A percentile compares a stretch with the other conserved stretches of the same genome.
phyloP scores from a whole-genome alignment of 2,329 filamentous ascomycete genomes.

The Chaetothyriales sp. region DNA sequence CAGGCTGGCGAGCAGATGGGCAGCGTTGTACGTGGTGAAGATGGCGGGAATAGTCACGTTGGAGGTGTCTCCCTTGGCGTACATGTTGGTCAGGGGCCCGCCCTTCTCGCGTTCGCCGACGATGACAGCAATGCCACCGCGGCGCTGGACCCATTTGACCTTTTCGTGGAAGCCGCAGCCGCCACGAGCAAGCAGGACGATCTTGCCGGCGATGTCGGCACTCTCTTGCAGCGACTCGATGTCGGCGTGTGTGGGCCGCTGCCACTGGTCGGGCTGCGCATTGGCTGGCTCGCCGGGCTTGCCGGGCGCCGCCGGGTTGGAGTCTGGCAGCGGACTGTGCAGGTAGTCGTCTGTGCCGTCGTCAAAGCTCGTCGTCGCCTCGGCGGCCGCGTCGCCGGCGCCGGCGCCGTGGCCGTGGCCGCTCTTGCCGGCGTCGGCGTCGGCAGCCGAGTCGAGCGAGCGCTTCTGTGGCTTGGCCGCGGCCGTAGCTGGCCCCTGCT shows the following conservation, averaged over 20 bases:
- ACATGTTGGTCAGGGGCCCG: conserved; percentile 89
- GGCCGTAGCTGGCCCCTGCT: background rate
- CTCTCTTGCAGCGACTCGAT: conserved; percentile 84
- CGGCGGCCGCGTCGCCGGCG: conserved; percentile 3
- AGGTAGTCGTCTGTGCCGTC: conserved; percentile 81
- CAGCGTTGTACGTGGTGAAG: conserved; percentile 90
- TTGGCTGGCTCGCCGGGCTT: conserved; percentile 25
- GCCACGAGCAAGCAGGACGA: conserved; percentile 80
- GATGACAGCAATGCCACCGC: conserved; percentile 78
- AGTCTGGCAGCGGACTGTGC: conserved; percentile 44
- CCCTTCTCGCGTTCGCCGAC: conserved; percentile 88
- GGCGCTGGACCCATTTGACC: conserved; percentile 87
- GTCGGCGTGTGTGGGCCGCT: conserved; percentile 54
- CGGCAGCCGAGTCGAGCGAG: conserved; percentile 3
- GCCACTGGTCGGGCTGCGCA: conserved; percentile 18
- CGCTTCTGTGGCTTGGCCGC: conserved; percentile 3
- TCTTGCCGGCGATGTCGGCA: conserved; percentile 84
- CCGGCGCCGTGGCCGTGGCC: background rate
- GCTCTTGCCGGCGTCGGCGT: background rate
- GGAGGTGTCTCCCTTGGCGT: conserved; percentile 88
- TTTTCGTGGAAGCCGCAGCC: conserved; percentile 96
- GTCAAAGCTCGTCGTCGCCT: conserved; percentile 28
- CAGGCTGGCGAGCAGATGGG: conserved; percentile 78
- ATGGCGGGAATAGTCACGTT: conserved; percentile 88
- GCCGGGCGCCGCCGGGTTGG: conserved; percentile 23